A percentile compares a stretch with the other conserved stretches of the same genome.
These are phyloP conservation scores for Rhizopogon salebrosus DNA, from an alignment of 768 basidiomycete species.

Conservation along the genomic window DNA sequence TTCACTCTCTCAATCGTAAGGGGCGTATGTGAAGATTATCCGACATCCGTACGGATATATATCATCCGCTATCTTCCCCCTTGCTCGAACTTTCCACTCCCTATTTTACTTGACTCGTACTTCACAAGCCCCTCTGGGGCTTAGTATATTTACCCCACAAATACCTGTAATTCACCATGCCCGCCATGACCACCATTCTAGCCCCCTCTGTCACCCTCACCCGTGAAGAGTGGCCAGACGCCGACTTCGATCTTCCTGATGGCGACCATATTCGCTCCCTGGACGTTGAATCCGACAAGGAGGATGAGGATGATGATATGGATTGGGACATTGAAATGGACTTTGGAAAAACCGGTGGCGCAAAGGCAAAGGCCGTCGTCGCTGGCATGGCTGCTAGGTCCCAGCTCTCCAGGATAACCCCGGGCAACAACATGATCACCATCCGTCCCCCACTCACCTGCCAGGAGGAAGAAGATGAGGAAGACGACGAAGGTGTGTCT, in stretches of 20 bases:
- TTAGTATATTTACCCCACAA: slow-evolving; percentile 16
- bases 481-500: slow-evolving; percentile 77
- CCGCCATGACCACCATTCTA: slow-evolving; percentile 54
- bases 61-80: slow-evolving; percentile 3
- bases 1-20: background rate
- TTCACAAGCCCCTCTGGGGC: slow-evolving; percentile 16
- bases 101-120: slow-evolving; percentile 9
- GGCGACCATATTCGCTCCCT: slow-evolving; percentile 60
- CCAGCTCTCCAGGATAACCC: slow-evolving; percentile 30
- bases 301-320: slow-evolving; percentile 53
- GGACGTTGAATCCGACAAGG: slow-evolving; percentile 56
- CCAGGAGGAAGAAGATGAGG: slow-evolving; percentile 49
- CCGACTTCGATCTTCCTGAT: slow-evolving; percentile 82
- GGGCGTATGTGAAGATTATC: slow-evolving; percentile 4
- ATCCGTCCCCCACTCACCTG: slow-evolving; percentile 61
- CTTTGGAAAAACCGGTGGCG: slow-evolving; percentile 51
- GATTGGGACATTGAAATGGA: slow-evolving; percentile 84
- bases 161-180: slow-evolving; percentile 38
- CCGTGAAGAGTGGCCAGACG: slow-evolving; percentile 82
- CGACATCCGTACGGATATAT: slow-evolving; percentile 2
- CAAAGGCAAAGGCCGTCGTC: slow-evolving; percentile 37
- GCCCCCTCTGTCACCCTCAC: slow-evolving; percentile 48
- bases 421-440: slow-evolving; percentile 32
- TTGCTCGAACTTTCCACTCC: slow-evolving; percentile 4
- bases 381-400: slow-evolving; percentile 35